Conservation (phyloP, 129 eudicot species). For the Sambucus nigra region DNA sequence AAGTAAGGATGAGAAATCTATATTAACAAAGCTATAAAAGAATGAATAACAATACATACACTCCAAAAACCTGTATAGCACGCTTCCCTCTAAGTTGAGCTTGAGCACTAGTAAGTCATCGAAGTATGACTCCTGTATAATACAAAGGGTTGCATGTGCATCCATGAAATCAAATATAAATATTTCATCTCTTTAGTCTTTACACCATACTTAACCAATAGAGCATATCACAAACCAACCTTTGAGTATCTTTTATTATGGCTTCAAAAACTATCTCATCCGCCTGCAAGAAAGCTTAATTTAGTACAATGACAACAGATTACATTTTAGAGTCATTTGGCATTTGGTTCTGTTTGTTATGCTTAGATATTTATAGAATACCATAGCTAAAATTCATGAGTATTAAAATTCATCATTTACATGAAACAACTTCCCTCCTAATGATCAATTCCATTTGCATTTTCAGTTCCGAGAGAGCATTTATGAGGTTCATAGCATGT, state of each 20-base stretch:
- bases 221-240: slow-evolving; percentile 36
- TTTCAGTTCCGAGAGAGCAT: no score
- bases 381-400: no score
- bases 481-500: no score
- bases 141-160: slow-evolving; percentile 64
- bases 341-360: no score
- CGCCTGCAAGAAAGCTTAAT: slow-evolving; percentile 35
- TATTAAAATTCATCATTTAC: no score
- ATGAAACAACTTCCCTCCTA: no score
- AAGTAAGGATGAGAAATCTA: neutral
- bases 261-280: slow-evolving; percentile 93
- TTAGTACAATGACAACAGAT: slow-evolving; percentile 8
- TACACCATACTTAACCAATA: neutral
- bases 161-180: slow-evolving; percentile 18
- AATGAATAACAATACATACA: neutral
- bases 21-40: slow-evolving; percentile 3
- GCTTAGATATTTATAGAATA: no score
- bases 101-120: slow-evolving; percentile 63
- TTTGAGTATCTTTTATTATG: slow-evolving; percentile 45
- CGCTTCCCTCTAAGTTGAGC: slow-evolving; percentile 98
- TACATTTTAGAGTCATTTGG: no score
- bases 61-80: slow-evolving; percentile 71
- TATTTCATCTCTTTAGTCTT: slow-evolving; percentile 1
- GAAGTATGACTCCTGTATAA: slow-evolving; percentile 78
- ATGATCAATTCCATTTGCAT: no score